Conservation (phyloP, 345 rosid species). For the Noccaea caerulescens region DNA sequence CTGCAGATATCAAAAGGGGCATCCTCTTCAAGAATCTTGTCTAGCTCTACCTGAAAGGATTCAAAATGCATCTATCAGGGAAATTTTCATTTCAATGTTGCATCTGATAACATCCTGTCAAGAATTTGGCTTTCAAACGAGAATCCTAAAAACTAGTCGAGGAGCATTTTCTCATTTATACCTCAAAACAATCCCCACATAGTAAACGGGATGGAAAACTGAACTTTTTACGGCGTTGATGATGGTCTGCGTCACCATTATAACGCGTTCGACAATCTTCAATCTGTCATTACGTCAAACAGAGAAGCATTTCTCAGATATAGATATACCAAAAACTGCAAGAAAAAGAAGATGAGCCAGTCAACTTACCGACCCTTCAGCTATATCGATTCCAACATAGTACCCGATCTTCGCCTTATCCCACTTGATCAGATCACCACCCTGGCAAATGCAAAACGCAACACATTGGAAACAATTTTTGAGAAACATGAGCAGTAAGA, state of each 20-base stretch:
- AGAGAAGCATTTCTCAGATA: slow-evolving; percentile 1
- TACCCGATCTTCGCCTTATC: slow-evolving; percentile 92
- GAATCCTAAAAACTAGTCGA: background rate
- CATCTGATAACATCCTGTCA: background rate
- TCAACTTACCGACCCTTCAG: slow-evolving; percentile 88
- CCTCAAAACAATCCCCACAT: slow-evolving; percentile 98
- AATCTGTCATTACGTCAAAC: slow-evolving; percentile 53
- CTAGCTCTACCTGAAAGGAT: slow-evolving; percentile 72
- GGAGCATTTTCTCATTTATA: slow-evolving; percentile 33
- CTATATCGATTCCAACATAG: slow-evolving; percentile 94
- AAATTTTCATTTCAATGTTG: background rate
- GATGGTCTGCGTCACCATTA: slow-evolving; percentile 95
- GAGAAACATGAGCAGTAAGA: background rate
- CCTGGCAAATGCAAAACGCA: slow-evolving; percentile 48
- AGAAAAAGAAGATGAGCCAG: background rate
- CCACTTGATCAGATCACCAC: slow-evolving; percentile 99
- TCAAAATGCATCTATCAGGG: slow-evolving; percentile 24
- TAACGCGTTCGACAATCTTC: slow-evolving; percentile 97
- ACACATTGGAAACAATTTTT: background rate
- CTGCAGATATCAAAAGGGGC: slow-evolving; percentile 96
- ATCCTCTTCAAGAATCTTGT: slow-evolving; percentile 87
- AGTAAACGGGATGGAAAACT: slow-evolving; percentile 89
- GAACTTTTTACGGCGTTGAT: slow-evolving; percentile 89
- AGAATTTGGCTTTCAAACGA: background rate
- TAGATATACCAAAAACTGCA: background rate